These are phyloP conservation scores for Pseudogymnoascus sp. DNA, from an alignment of 2,329 filamentous ascomycete species.

Conservation along the genomic window DNA sequence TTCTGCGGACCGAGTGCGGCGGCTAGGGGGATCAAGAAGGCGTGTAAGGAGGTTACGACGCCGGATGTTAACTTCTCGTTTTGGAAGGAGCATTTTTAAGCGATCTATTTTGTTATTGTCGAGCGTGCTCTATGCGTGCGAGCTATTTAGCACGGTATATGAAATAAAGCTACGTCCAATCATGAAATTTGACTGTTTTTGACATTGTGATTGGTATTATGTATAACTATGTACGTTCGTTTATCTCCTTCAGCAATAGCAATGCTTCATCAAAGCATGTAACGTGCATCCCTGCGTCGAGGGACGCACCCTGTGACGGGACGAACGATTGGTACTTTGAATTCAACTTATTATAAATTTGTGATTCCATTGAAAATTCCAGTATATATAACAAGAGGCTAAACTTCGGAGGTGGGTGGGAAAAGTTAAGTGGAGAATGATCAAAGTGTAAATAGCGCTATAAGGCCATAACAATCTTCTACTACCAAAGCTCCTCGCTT, in stretches of 20 bases:
- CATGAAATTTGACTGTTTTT: background rate
- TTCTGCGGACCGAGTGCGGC: constrained; percentile 59
- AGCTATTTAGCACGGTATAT: background rate
- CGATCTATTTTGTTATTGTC: background rate
- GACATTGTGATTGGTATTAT: background rate
- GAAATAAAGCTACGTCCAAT: background rate
- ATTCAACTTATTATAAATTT: too few relatives aligned
- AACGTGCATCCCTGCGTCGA: too few relatives aligned
- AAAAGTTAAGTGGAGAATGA: background rate
- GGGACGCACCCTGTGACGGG: too few relatives aligned
- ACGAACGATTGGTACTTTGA: too few relatives aligned
- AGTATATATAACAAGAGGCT: background rate
- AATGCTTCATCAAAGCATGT: background rate
- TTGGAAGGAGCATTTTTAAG: constrained; percentile 92
- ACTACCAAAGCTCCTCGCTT: background rate
- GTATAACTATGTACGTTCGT: background rate
- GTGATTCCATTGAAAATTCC: too few relatives aligned
- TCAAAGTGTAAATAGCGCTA: background rate
- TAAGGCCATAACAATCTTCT: background rate
- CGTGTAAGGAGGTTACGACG: constrained; percentile 65
- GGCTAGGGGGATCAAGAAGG: constrained; percentile 78
- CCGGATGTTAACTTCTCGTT: constrained; percentile 89
- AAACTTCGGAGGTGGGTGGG: background rate
- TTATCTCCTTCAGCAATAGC: background rate
- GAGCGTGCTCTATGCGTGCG: background rate